Percentiles rank a stretch among this genome's conserved stretches.
These are phyloP conservation scores for Xylaria telfairii DNA, from an alignment of 495 filamentous ascomycete species.

Conservation along the genomic window DNA sequence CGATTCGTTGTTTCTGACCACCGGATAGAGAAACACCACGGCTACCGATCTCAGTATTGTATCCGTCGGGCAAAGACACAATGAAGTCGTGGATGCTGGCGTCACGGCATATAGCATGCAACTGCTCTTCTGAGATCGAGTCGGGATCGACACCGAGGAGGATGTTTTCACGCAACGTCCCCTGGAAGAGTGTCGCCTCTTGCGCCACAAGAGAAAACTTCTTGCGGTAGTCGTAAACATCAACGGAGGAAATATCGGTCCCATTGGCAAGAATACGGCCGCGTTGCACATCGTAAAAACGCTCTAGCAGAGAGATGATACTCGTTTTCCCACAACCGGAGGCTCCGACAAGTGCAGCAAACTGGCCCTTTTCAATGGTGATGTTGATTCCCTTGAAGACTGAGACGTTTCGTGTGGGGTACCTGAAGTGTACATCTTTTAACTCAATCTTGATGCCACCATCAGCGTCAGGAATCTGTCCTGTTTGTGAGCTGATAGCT, in stretches of 20 bases:
- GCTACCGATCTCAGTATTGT: constrained; percentile 68
- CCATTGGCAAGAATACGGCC: constrained; percentile 66
- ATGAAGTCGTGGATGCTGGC: constrained; percentile 75
- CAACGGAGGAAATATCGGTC: constrained; percentile 54
- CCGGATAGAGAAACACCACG: constrained; percentile 74
- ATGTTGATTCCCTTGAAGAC: constrained; percentile 63
- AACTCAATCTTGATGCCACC: constrained; percentile 65
- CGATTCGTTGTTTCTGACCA: constrained; percentile 81
- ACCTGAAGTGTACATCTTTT: constrained; percentile 66
- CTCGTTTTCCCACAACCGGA: constrained; percentile 80
- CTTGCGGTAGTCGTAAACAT: constrained; percentile 61
- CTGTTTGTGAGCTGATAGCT: constrained; percentile 17
- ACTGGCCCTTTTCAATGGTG: constrained; percentile 69
- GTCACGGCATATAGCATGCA: constrained; percentile 65
- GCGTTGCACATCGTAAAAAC: constrained; percentile 67
- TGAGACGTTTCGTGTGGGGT: constrained; percentile 60
- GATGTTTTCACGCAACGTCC: constrained; percentile 68
- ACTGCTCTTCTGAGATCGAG: constrained; percentile 55
- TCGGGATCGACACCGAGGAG: constrained; percentile 55
- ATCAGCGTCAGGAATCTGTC: constrained; percentile 37
- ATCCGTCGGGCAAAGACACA: constrained; percentile 65
- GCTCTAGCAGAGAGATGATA: constrained; percentile 70
- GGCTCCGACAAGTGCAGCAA: constrained; percentile 74
- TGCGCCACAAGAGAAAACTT: constrained; percentile 69
- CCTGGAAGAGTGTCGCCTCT: constrained; percentile 64